A percentile compares a stretch with the other conserved stretches of the same genome.
These are phyloP conservation scores for Suhomyces sp. DNA, from an alignment of 805 yeast genomes.

Conservation along the genomic window DNA sequence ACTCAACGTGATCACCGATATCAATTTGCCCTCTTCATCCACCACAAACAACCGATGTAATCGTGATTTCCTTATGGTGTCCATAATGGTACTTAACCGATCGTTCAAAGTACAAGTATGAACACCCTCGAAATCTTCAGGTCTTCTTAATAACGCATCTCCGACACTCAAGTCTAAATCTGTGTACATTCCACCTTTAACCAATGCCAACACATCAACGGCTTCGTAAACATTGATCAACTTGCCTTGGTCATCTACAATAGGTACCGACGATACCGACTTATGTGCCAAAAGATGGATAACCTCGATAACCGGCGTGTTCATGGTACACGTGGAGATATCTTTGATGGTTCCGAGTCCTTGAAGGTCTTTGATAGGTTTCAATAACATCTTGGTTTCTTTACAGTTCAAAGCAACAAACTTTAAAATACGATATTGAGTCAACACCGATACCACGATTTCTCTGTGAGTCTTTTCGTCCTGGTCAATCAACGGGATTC, in stretches of 20 bases:
- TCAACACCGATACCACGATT: constrained; percentile 90
- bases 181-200: constrained; percentile 91
- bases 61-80: constrained; percentile 87
- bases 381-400: constrained; percentile 79
- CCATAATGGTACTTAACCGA: constrained; percentile 83
- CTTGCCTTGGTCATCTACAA: constrained; percentile 68
- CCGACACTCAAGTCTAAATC: constrained; percentile 91
- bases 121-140: constrained; percentile 97
- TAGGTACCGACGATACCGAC: constrained; percentile 91
- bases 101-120: constrained; percentile 91
- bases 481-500: constrained; percentile 92
- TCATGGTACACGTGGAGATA: constrained; percentile 81
- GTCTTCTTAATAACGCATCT: constrained; percentile 88
- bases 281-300: constrained; percentile 75
- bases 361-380: constrained; percentile 69
- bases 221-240: constrained; percentile 93
- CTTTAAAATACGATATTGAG: constrained; percentile 93
- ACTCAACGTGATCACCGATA: constrained; percentile 86
- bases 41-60: constrained; percentile 91
- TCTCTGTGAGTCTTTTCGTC: constrained; percentile 92
- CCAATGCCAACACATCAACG: constrained; percentile 86
- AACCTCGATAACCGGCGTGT: constrained; percentile 90
- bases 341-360: constrained; percentile 55
- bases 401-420: constrained; percentile 95
- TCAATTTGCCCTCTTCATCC: constrained; percentile 72